Base-by-base conservation (phyloP, 371 early-diverging fungal species). In the Mucor plumbeus region DNA sequence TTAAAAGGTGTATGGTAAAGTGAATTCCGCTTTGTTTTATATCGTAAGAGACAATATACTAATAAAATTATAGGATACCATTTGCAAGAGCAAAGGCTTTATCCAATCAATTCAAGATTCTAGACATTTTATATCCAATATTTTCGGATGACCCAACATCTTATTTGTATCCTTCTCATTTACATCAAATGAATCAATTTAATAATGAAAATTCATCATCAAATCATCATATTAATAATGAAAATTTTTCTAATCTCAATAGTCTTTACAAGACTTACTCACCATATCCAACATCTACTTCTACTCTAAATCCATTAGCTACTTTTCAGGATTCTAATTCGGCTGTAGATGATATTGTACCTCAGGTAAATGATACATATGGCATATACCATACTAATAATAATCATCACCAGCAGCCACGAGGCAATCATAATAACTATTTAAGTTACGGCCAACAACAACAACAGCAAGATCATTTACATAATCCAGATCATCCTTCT, bases 1-100 rank as follows among this genome's bases (percentile, higher is more conserved):
- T 75, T 92, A 36, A 92, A 92, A 71, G 93, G 93, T 7, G 93
- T 92, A 43, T 92, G 93, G 92, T 82, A 57, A 34, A 69, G 34
- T 54, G 59, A 10, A 48, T 44, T n/a, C 9, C 31, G 40, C 40
- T 7, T 58, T 6, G 26, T 3, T 26, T 26, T 26, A 26, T 26
- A 26, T 26, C 26, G n/a, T n/a, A 26, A 26, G 26, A 26, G 26
- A 26, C n/a, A 3, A 39, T 13, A 41, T 19, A 17, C 21, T 47
- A 1, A 48, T 41, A 47, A 34, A 54, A 14, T 15, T 11, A 61
- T 43, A 84, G 84, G 84, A 90, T 90, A 58, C 85, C 88, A 17
- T 85, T 90, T 70, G 83, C 78, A 13, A 81, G 90, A 69, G 90
- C 91, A 3, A 79, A 79, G 17, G 81, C 80, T 63, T 71, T 89